These are phyloP conservation scores for Isabelozyma gotoi DNA, from an alignment of 805 yeast species.

Conservation along the genomic window DNA sequence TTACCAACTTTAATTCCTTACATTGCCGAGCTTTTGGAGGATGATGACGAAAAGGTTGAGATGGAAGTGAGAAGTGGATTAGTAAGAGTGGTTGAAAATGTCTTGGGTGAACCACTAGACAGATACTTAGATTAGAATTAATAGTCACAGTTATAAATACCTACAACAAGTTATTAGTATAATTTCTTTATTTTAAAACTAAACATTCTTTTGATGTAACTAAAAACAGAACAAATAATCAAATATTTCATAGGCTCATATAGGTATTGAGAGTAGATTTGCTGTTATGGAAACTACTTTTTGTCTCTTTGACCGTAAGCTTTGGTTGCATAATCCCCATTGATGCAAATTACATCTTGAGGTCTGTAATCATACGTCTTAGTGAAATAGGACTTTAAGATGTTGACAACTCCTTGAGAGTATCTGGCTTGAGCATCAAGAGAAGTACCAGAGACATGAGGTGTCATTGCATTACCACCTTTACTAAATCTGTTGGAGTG, in stretches of 20 bases:
- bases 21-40: conserved; percentile 93
- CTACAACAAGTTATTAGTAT: background rate
- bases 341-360: conserved; percentile 69
- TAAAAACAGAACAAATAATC: background rate
- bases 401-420: conserved; percentile 65
- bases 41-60: conserved; percentile 91
- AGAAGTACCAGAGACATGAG: conserved; percentile 78
- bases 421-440: conserved; percentile 79
- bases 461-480: conserved; percentile 84
- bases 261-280: too few relatives aligned
- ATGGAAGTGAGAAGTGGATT: conserved; percentile 86
- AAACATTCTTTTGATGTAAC: background rate
- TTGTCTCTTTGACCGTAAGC: conserved; percentile 58
- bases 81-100: conserved; percentile 87
- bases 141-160: background rate
- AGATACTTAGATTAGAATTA: conserved; percentile 56
- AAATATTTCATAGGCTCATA: background rate
- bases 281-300: too few relatives aligned
- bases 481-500: conserved; percentile 59
- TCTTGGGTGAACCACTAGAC: conserved; percentile 92
- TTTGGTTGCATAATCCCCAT: conserved; percentile 72
- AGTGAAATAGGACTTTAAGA: conserved; percentile 61
- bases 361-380: conserved; percentile 68
- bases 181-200: background rate
- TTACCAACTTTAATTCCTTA: conserved; percentile 94